Evolutionary conservation across 2,329 filamentous ascomycete genomes (phyloP), one percentile per base, ranked within the genome.

Genomic region (Tympanopsis confertula): DNA sequence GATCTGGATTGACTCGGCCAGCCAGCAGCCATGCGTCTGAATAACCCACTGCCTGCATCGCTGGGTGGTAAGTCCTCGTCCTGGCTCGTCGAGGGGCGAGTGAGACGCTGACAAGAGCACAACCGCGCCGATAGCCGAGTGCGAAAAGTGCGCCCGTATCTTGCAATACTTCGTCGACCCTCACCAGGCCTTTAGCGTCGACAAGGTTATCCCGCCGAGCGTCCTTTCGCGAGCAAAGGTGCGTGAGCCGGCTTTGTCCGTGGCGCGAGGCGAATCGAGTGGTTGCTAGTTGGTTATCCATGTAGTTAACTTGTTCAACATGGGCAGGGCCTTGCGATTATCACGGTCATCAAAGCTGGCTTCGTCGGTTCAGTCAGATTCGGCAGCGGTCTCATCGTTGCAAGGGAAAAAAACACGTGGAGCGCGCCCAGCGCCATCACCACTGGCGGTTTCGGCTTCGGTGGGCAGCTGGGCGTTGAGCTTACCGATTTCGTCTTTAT

Each of bases 401-500:
- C 85, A 30, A 77, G 84, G 39, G 73, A 89, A 5, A 69, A 78
- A 36, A 80, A 89, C 55, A 84, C 84, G 29, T 91, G 85, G 85
- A 86, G 80, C 45, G 85, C 85, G 3, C 85, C 85, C 13, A 82
- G 78, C 41, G 86, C 85, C 37, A 87, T 91, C 52, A 79, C 80
- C 37, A 87, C 83, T 1, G 78, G 82, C 19, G 86, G 86, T 47
- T 85, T 79, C 39, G 86, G 85, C 19, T 84, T 91, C 46, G 85
- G 85, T 47, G 85, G 85, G 29, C 85, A 91, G 62, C 86, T 91
- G 51, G 85, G 85, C 24, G 84, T 89, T 58, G 86, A 91, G 59
- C 61, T 91, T 43, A 89, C 86, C 42, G 86, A 91, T 57, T 96
- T 98, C 55, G 91, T 98, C 56, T 96, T 98, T 63, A 95, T 98